Evolutionary conservation across 2,329 filamentous ascomycete species (phyloP).

Genomic region (Xylaria digitata): DNA sequence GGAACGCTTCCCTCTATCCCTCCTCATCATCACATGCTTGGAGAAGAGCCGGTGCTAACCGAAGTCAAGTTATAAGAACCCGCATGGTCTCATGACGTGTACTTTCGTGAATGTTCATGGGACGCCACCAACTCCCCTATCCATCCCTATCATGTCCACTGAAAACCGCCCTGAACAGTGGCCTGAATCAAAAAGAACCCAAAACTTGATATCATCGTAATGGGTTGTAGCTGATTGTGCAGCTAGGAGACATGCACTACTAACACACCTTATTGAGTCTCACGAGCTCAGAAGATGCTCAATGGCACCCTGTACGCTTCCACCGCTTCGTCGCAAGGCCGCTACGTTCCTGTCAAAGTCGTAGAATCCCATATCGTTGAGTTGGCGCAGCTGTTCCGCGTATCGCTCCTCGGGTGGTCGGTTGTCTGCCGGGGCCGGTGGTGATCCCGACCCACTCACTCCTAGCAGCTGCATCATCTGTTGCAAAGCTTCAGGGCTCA

Average conservation of each 20-base stretch:
- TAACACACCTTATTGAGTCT: neutral
- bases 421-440: constrained; percentile 75
- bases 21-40: constrained; percentile 16
- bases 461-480: constrained; percentile 65
- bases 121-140: constrained; percentile 2
- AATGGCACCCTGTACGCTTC: constrained; percentile 92
- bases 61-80: constrained; percentile 10
- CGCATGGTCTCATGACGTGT: constrained; percentile 22
- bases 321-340: constrained; percentile 86
- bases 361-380: constrained; percentile 99
- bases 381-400: constrained; percentile 83
- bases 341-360: constrained; percentile 95
- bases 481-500: constrained; percentile 67
- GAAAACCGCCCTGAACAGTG: neutral
- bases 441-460: constrained; percentile 52
- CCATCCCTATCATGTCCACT: neutral
- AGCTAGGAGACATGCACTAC: neutral
- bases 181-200: neutral
- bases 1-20: neutral
- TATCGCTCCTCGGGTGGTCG: constrained; percentile 94
- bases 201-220: constrained; percentile 11
- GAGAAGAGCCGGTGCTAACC: constrained; percentile 4
- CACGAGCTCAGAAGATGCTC: constrained; percentile 72
- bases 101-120: constrained; percentile 9
- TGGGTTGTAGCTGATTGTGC: neutral